Evolutionary conservation across 2,329 filamentous ascomycete genomes (phyloP).

Genomic region (Endoconidiophora polonica): DNA sequence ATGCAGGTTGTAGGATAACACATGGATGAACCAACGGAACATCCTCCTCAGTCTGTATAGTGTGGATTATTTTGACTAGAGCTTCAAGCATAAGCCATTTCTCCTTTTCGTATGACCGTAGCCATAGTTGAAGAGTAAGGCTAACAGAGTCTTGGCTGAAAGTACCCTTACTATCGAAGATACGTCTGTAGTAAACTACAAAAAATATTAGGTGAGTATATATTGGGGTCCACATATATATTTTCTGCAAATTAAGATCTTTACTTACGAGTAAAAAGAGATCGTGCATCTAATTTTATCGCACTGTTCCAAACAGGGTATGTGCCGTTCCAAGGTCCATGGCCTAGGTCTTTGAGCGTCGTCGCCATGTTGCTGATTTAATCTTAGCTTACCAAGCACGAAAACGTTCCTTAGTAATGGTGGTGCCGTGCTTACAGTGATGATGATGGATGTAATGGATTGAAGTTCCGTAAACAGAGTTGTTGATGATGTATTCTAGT

Average conservation of each 20-base stretch:
- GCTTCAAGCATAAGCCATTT: constrained; percentile 3
- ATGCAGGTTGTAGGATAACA: neutral
- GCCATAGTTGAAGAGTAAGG: neutral
- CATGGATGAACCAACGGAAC: constrained; percentile 2
- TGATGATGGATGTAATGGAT: too few species aligned
- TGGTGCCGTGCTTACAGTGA: too few species aligned
- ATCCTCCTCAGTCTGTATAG: neutral
- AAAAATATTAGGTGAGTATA: too few species aligned
- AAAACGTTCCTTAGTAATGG: too few species aligned
- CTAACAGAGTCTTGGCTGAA: neutral
- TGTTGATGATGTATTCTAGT: too few species aligned
- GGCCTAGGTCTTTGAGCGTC: neutral
- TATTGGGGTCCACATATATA: too few species aligned
- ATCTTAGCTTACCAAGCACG: too few species aligned
- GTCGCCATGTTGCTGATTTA: neutral
- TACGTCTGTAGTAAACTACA: constrained; percentile 2
- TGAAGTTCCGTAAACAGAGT: too few species aligned
- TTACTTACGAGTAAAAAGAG: neutral
- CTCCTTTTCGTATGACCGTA: neutral
- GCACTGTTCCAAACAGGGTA: neutral
- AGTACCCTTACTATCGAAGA: neutral
- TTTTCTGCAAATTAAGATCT: neutral
- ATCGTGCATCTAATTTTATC: neutral
- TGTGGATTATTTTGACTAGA: constrained; percentile 1
- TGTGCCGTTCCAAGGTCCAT: neutral